Base-by-base conservation (phyloP, 164 flowering plant species). In the Vitis rotundifolia region DNA sequence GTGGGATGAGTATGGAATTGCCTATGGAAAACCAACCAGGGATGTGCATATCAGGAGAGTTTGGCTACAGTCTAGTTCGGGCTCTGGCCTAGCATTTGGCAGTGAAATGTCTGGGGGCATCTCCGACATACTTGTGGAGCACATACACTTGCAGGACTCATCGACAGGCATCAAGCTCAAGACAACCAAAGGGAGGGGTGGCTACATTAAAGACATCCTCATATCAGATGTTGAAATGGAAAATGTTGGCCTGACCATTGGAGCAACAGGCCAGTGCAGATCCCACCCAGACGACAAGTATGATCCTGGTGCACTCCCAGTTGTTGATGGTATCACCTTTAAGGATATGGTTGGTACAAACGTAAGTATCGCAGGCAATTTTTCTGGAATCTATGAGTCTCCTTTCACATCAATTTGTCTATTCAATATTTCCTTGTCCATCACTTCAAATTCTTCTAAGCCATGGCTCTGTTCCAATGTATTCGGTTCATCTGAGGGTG, bases 91-190 rank as follows among this genome's bases (percentile, higher is more conserved):
- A 18, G 87, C 92, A 28, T 71, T 92, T 51, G 94, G 91, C 59
- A 89, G 89, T 51, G 90, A 88, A 75, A 90, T 86, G 91, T 92
- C 97, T 2, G 97, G 97, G 64, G 95, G 93, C 62, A 82, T 89
- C 58, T 85, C 89, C 11, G 49, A 75, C 18, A 67, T 91, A 11
- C 77, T 73, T 2, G 88, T 66, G 0, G 87, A 87, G 67, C 61
- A 75, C 29, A 66, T 87, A 48, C 68, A 69, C 28, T 12, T 90
- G 2, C 73, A 59, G 14, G 70, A 85, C 68, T 86, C 95, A 1
- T 67, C 54, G 18, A 50, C 57, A 8, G 97, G 88, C 0, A 76
- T 91, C 51, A 44, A 67, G 14, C 55, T 91, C 19, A 87, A 78
- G 75, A 88, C 94, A 15, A 62, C 83, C 8, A 61, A 13, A 59